A percentile compares a stretch with the other conserved stretches of the same genome.
Conservation (phyloP, 1,284 basidiomycete species). For the Puccinia horiana region DNA sequence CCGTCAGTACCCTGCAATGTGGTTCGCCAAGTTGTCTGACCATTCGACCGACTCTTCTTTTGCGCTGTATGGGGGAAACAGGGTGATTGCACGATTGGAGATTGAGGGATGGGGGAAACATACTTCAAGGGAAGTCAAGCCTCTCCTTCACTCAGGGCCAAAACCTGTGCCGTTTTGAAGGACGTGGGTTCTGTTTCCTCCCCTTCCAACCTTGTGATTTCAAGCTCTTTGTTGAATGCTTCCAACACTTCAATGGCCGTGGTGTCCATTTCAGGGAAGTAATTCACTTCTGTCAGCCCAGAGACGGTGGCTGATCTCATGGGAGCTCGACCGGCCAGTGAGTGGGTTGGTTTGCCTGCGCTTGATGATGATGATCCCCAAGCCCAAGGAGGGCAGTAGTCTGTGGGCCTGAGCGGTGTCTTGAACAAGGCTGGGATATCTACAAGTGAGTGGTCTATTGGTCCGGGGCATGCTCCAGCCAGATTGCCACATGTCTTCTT, state of each 20-base stretch:
- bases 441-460: not conserved
- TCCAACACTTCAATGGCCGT: not conserved
- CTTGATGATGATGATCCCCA: not conserved
- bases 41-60: too few species aligned
- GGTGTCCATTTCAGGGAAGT: not conserved
- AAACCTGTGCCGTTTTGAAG: too few species aligned
- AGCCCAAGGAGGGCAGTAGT: not conserved
- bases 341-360: conserved; percentile 6
- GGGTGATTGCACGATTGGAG: too few species aligned
- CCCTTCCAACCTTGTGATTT: too few species aligned
- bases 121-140: too few species aligned
- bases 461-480: not conserved
- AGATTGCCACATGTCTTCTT: conserved; percentile 21
- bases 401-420: not conserved
- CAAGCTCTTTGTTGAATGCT: not conserved
- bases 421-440: not conserved
- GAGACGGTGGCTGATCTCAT: not conserved
- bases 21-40: too few species aligned
- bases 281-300: not conserved
- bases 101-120: too few species aligned
- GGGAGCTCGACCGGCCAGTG: not conserved
- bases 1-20: too few species aligned
- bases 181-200: too few species aligned
- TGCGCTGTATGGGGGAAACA: too few species aligned
- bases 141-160: too few species aligned